phyloP scores from a whole-genome alignment of 192 early-diverging fungal species.

The Gorgonomyces haynaldii region DNA sequence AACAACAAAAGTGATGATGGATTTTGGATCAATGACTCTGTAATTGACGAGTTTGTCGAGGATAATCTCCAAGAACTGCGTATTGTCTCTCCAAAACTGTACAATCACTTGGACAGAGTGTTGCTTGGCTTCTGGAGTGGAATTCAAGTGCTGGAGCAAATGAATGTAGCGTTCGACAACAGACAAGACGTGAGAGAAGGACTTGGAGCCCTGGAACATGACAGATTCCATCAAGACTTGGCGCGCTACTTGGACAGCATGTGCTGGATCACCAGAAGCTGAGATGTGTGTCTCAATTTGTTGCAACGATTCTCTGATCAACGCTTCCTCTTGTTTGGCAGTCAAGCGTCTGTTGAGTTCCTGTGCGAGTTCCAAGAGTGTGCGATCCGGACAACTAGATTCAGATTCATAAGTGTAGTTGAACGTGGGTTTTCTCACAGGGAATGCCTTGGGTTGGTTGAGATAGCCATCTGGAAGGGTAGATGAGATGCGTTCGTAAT shows the following conservation, averaged over 20 bases:
- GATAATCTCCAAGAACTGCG: constrained; percentile 83
- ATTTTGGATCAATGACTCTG: constrained; percentile 74
- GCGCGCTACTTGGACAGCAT: constrained; percentile 30
- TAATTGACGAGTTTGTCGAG: constrained; percentile 94
- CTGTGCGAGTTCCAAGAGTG: constrained; percentile 10
- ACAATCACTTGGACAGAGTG: constrained; percentile 67
- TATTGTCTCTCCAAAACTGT: constrained; percentile 79
- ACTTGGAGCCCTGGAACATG: constrained; percentile 79
- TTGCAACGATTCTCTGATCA: constrained; percentile 11
- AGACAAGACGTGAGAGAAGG: constrained; percentile 85
- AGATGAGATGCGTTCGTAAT: constrained; percentile 76
- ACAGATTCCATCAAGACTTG: constrained; percentile 74
- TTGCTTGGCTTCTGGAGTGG: constrained; percentile 49
- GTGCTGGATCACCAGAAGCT: constrained; percentile 7
- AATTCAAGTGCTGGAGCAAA: constrained; percentile 48
- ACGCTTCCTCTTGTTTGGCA: constrained; percentile 8
- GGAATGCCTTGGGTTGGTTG: constrained; percentile 35
- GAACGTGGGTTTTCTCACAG: constrained; percentile 52
- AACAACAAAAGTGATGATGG: constrained; percentile 72
- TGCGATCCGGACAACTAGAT: constrained; percentile 9
- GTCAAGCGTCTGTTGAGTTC: constrained; percentile 10
- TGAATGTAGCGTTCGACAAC: constrained; percentile 75
- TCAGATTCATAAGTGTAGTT: constrained; percentile 57
- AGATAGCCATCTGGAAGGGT: constrained; percentile 58
- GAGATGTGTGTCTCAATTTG: constrained; percentile 12